These are phyloP conservation scores for Auriscalpium vulgare DNA, from an alignment of 768 basidiomycete genomes.

Conservation along the genomic window DNA sequence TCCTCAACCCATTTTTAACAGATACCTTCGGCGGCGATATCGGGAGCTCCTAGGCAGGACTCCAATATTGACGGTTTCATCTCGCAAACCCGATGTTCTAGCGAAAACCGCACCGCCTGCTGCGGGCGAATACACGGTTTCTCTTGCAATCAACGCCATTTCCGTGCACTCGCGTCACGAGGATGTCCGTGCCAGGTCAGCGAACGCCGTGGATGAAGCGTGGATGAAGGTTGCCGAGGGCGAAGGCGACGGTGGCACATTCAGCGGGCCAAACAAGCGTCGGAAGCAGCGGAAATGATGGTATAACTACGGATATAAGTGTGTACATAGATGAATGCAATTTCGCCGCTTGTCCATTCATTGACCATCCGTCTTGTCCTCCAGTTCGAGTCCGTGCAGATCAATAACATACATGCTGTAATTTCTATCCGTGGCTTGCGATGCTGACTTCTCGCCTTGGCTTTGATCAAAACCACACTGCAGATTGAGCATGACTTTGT, in stretches of 20 bases:
- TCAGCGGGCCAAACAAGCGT: neutral
- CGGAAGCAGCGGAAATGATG: neutral
- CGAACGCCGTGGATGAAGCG: slow-evolving; percentile 24
- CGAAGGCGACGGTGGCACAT: too few species aligned
- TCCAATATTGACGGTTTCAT: slow-evolving; percentile 40
- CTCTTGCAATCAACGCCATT: slow-evolving; percentile 24
- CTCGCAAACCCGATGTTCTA: neutral
- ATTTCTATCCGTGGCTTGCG: slow-evolving; percentile 55
- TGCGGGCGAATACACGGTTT: slow-evolving; percentile 23
- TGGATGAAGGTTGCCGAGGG: slow-evolving; percentile 23
- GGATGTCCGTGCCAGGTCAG: slow-evolving; percentile 13
- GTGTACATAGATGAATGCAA: neutral
- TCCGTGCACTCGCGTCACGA: slow-evolving; percentile 4
- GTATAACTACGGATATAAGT: neutral
- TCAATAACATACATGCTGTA: slow-evolving; percentile 89
- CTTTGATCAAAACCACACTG: slow-evolving; percentile 77
- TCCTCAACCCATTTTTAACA: slow-evolving; percentile 6
- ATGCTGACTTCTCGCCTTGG: slow-evolving; percentile 39
- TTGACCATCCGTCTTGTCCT: slow-evolving; percentile 29
- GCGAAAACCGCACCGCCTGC: neutral
- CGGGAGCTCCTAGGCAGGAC: slow-evolving; percentile 50
- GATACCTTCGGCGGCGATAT: slow-evolving; percentile 42
- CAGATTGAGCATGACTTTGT: slow-evolving; percentile 82
- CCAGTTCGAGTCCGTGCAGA: slow-evolving; percentile 72
- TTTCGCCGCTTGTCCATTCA: neutral